Evolutionary conservation across 1,284 basidiomycete species (phyloP).

Genomic region (Sanghuangporus sanghuang): DNA sequence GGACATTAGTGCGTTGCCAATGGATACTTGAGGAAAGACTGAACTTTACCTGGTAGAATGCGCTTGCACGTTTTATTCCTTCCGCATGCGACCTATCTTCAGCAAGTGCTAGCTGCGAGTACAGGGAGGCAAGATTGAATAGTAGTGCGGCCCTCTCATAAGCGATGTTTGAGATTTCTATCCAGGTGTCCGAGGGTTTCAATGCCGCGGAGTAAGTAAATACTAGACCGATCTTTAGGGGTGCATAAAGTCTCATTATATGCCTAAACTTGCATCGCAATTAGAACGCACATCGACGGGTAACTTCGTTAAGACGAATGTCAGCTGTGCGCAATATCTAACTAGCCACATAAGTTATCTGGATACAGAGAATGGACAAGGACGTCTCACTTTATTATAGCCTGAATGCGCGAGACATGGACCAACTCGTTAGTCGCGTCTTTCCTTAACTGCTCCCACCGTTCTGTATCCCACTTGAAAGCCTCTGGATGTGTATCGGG

Average conservation of each 20-base stretch:
- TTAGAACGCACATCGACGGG: conserved; percentile 54
- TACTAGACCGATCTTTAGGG: conserved; percentile 64
- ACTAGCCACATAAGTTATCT: conserved; percentile 14
- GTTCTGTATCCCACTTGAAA: conserved; percentile 76
- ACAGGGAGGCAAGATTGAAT: conserved; percentile 82
- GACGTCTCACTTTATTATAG: conserved; percentile 40
- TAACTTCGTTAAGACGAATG: conserved; percentile 70
- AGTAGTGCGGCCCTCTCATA: conserved; percentile 77
- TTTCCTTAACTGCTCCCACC: conserved; percentile 67
- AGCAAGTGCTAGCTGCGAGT: conserved; percentile 62
- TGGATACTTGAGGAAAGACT: conserved; percentile 17
- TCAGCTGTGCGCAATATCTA: conserved; percentile 89
- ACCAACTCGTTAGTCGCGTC: conserved; percentile 51
- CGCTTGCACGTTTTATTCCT: conserved; percentile 72
- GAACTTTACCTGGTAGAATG: conserved; percentile 60
- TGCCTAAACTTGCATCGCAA: conserved; percentile 18
- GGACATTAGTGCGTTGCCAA: neutral
- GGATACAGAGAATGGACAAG: neutral
- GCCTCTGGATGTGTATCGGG: conserved; percentile 82
- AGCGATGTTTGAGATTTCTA: conserved; percentile 65
- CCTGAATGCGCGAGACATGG: conserved; percentile 52
- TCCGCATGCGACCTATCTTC: conserved; percentile 70
- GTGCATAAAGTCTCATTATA: neutral
- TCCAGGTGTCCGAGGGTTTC: conserved; percentile 47
- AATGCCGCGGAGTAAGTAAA: conserved; percentile 77